These are phyloP conservation scores for Aspergillus brasiliensis DNA, from an alignment of 2,329 filamentous ascomycete genomes.

Conservation along the genomic window DNA sequence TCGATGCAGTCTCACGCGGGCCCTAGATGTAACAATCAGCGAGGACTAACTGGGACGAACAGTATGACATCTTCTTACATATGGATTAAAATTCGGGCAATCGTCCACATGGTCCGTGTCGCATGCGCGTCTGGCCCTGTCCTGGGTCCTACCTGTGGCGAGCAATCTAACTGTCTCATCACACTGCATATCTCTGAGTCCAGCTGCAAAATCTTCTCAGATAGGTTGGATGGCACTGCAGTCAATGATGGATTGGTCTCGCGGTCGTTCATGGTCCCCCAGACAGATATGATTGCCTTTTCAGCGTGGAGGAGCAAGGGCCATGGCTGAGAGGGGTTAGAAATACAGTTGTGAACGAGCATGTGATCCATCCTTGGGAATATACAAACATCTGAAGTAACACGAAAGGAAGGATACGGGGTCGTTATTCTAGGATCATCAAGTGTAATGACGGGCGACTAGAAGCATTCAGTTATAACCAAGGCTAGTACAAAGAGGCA, in stretches of 20 bases:
- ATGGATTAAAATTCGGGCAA: slow-evolving; percentile 21
- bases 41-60: no score
- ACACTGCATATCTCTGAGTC: not conserved
- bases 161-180: slow-evolving; percentile 9
- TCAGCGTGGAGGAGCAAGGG: slow-evolving; percentile 2
- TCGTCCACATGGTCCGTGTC: slow-evolving; percentile 20
- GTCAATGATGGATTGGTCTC: not conserved
- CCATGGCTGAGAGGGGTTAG: slow-evolving; percentile 23
- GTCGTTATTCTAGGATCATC: slow-evolving; percentile 28
- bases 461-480: no score
- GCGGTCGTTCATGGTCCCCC: not conserved
- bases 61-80: slow-evolving; percentile 23
- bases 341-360: no score
- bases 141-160: not conserved
- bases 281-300: not conserved
- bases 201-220: not conserved
- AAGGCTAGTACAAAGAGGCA: no score
- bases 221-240: not conserved
- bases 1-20: slow-evolving; percentile 25
- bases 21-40: slow-evolving; percentile 13
- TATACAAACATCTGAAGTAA: not conserved
- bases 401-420: slow-evolving; percentile 22
- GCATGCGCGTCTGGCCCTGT: not conserved
- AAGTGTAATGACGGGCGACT: slow-evolving; percentile 24
- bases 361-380: no score